Evolutionary conservation across 2,329 filamentous ascomycete genomes (phyloP), one percentile per base, ranked within the genome.

Genomic region (Penicillium sp.): DNA sequence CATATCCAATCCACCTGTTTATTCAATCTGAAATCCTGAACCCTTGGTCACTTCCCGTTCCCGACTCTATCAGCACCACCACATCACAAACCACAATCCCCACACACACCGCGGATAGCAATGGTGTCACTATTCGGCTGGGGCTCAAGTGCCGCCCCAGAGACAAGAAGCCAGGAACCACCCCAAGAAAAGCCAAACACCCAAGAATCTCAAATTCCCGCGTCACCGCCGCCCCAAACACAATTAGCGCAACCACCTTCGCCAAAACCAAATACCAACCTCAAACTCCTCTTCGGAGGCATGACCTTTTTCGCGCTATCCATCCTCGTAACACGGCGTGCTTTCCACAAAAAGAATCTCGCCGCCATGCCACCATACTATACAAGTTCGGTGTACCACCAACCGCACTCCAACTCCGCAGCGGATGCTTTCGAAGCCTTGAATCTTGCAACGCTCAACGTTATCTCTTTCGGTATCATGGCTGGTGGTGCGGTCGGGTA

Each of bases 371-470:
- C 91, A 10, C 80, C 79, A 39, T 92, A 87, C 74, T 95, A 87
- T 77, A 75, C 56, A 36, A 69, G 72, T 77, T 69, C 69, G 68
- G 64, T 69, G 43, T 75, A 62, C 62, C 69, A 71, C 57, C 63
- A 70, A 34, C 70, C 68, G 1, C 56, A 65, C 12, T 77, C 82
- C 25, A 86, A 85, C 62, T 83, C 84, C 7, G 78, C 82, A 1
- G 67, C 87, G 33, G 85, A 96, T 55, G 92, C 92, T 0, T 72
- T 87, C 29, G 87, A 95, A 70, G 92, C 92, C 0, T 75, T 99
- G 18, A 87, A 85, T 41, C 75, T 96, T 30, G 93, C 92, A 0
- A 95, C 91, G 0, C 78, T 96, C 59, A 95, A 95, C 61, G 88
- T 93, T 11, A 64, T 84, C 28, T 87, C 84, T 60, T 80, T 93